Evolutionary conservation across 805 yeast species (phyloP), one percentile per base, ranked within the genome.

Genomic region (Ogataea salicorniae): DNA sequence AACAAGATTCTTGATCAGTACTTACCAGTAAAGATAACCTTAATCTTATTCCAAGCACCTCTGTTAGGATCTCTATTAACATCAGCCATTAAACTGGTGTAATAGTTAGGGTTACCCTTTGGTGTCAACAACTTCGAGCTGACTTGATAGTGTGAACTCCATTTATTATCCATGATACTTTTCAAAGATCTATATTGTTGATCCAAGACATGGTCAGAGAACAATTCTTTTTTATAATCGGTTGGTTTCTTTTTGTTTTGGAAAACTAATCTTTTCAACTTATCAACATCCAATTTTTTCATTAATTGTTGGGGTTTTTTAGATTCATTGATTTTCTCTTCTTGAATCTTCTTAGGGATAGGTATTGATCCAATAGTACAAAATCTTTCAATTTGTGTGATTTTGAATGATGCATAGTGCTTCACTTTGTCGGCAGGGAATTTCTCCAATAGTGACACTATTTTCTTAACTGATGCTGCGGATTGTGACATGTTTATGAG

Each of bases 51-150:
- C 45, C 77, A 63, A 44, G 84, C 64, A 15, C 78, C 75, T 66
- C 87, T 95, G 63, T 79, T 83, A 59, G 77, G 91, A 41, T 71
- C 71, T 17, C 58, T 58, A 49, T 75, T 72, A 38, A 90, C 76
- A 62, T 88, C 95, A 26, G 75, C 73, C 66, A 84, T 55, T 45
- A 90, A 72, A 59, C 94, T 75, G 37, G 74, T 77, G 60, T 90
- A 90, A 61, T 90, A 90, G 41, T 74, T 65, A 2, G 95, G 89
- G 65, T 88, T 87, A 2, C 96, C 96, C 58, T 83, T 82, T n/a
- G 97, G 97, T 55, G 66, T 73, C 58, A 79, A 66, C 54, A 90
- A 66, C 61, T 84, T 84, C 39, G 80, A 84, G 47, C 82, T 82
- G 34, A 81, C 75, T 51, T 76, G 71, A 62, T 86, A 87, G 59